Percentiles rank a stretch among this genome's conserved stretches.
phyloP scores from a whole-genome alignment of 2,329 filamentous ascomycete genomes.

The Tetracladium maxilliforme region DNA sequence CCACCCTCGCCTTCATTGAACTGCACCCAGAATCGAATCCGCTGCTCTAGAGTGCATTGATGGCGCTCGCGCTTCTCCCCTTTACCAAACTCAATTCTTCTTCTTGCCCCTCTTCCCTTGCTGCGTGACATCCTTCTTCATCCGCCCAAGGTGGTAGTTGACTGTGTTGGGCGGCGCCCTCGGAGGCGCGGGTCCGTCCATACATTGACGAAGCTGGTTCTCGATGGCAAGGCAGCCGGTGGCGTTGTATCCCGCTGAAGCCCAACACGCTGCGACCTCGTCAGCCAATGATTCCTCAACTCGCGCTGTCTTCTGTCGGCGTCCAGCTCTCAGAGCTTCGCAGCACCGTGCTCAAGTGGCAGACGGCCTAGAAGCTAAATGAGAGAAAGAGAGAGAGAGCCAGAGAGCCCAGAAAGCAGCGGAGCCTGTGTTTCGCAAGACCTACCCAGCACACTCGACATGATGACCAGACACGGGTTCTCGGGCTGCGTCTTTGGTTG shows the following conservation, averaged over 20 bases:
- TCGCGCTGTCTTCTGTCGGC: conserved; percentile 2
- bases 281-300: conserved; percentile 2
- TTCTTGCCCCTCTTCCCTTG: conserved; percentile 49
- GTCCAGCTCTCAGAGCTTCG: background rate
- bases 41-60: background rate
- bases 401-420: too few species aligned
- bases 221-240: conserved; percentile 44
- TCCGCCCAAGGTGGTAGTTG: conserved; percentile 79
- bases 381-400: too few species aligned
- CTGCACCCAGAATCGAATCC: background rate
- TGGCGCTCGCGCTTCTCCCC: background rate
- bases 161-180: conserved; percentile 43
- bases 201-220: conserved; percentile 48
- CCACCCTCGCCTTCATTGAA: background rate
- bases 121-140: conserved; percentile 60
- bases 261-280: conserved; percentile 57
- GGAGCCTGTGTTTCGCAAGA: conserved; percentile 5
- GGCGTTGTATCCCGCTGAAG: conserved; percentile 56
- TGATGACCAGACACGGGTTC: conserved; percentile 51
- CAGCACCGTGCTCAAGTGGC: too few species aligned
- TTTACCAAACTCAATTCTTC: conserved; percentile 16
- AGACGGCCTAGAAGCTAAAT: too few species aligned
- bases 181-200: conserved; percentile 61
- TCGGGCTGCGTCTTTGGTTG: conserved; percentile 44
- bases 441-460: conserved; percentile 53